phyloP scores from a whole-genome alignment of 169 alveolate genomes.

The Cyclospora cayetanensis region DNA sequence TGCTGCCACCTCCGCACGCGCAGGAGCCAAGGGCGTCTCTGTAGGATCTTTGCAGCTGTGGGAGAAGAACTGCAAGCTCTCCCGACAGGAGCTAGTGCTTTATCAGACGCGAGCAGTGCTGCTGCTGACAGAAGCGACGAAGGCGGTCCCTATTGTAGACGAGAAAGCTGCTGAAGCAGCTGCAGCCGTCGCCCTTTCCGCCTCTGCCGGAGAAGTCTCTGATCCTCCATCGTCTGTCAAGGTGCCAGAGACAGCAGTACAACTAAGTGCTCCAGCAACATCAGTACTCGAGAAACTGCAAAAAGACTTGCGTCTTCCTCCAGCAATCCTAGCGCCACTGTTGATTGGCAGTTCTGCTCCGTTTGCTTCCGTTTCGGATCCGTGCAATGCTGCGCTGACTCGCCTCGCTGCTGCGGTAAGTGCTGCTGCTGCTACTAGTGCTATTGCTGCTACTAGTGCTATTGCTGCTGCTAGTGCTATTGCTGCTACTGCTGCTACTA shows the following conservation, averaged over 20 bases:
- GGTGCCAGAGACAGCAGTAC: background rate
- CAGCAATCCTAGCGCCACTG: conserved; percentile 33
- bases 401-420: conserved; percentile 54
- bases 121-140: conserved; percentile 34
- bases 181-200: background rate
- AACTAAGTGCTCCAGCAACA: background rate
- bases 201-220: background rate
- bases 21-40: background rate
- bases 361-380: conserved; percentile 43
- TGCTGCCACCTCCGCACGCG: background rate
- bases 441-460: no score
- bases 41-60: conserved; percentile 14
- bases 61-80: conserved; percentile 24
- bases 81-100: conserved; percentile 37
- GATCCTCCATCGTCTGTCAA: background rate
- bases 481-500: no score
- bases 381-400: conserved; percentile 41
- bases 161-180: conserved; percentile 46
- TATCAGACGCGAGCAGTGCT: conserved; percentile 56
- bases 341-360: conserved; percentile 48
- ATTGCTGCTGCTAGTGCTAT: no score
- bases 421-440: background rate
- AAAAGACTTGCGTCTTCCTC: conserved; percentile 1
- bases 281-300: background rate
- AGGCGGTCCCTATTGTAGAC: conserved; percentile 31